Base-by-base conservation (phyloP, 2,329 filamentous ascomycete species). In the Pseudocercospora crystallina region DNA sequence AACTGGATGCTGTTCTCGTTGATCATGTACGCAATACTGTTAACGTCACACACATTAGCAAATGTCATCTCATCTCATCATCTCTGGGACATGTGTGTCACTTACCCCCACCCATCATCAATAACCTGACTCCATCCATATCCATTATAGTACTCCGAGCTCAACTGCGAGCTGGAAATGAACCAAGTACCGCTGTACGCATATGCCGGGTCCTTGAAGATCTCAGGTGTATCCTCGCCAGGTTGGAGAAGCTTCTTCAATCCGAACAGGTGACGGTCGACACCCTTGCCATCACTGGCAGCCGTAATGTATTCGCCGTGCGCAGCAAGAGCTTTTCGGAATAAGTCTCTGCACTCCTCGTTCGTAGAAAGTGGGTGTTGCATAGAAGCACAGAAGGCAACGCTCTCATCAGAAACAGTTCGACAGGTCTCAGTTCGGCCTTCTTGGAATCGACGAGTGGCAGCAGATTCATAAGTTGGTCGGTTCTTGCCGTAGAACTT, bases 401-500 rank as follows among this genome's bases (percentile, higher is more conserved):
- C 88, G 53, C 85, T 90, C 49, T 95, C 91, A 70, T 96, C 90
- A 1, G 89, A 95, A 3, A 99, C 91, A 35, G 85, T 83, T 45
- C 95, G 87, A 74, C 90, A 97, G 5, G 94, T 97, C 74, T 99
- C 94, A 2, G 95, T 99, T 61, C 94, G 89, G 58, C 94, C 95
- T 64, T 89, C 87, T 73, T 97, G 91, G 84, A 96, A 99, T 67
- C 91, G 89, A 49, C 95, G 87, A 3, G 90, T 96, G 3, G 94
- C 86, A 17, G 94, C 94, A 5, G 91, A 96, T 75, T 99, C 94
- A 77, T 99, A 99, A 0, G 95, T 99, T 1, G 94, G 94, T 3
- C 94, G 83, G 80, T 91, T 96, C 80, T 91, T 90, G 79, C 94
- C 94, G 74, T 95, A 96, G 89, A 99, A 96, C 77, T 97, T 97